phyloP scores from a whole-genome alignment of 2,329 filamentous ascomycete species.

The Cladosporium sp. region DNA sequence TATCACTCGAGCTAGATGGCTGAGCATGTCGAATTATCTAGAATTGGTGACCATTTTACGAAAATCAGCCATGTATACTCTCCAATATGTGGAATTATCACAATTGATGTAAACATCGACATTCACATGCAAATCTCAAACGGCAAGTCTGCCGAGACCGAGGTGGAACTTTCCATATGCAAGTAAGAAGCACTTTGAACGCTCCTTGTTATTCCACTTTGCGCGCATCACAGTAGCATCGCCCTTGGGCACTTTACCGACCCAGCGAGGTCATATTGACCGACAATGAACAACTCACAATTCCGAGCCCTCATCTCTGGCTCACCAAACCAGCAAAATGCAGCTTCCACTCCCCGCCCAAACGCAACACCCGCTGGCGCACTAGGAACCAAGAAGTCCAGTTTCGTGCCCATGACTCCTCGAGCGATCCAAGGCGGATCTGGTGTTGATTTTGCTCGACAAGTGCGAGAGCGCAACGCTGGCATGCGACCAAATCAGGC shows the following conservation, averaged over 20 bases:
- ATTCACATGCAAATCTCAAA: not conserved
- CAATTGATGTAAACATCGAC: not conserved
- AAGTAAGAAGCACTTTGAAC: not conserved
- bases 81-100: no score
- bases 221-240: not conserved
- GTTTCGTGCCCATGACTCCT: constrained; percentile 82
- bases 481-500: constrained; percentile 40
- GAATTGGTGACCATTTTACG: no score
- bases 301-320: constrained; percentile 75
- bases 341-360: constrained; percentile 24
- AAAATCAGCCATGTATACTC: no score
- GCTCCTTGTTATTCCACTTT: not conserved
- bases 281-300: constrained; percentile 85
- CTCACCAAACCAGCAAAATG: constrained; percentile 40
- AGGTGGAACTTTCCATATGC: not conserved
- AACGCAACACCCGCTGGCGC: constrained; percentile 29
- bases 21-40: no score
- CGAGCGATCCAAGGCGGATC: constrained; percentile 56
- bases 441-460: constrained; percentile 72
- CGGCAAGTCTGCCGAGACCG: not conserved
- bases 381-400: constrained; percentile 30
- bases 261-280: not conserved
- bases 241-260: not conserved
- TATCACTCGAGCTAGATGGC: no score
- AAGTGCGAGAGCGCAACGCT: constrained; percentile 68